Conservation (phyloP, 495 filamentous ascomycete genomes). For the Lineolata rhizophorae region DNA sequence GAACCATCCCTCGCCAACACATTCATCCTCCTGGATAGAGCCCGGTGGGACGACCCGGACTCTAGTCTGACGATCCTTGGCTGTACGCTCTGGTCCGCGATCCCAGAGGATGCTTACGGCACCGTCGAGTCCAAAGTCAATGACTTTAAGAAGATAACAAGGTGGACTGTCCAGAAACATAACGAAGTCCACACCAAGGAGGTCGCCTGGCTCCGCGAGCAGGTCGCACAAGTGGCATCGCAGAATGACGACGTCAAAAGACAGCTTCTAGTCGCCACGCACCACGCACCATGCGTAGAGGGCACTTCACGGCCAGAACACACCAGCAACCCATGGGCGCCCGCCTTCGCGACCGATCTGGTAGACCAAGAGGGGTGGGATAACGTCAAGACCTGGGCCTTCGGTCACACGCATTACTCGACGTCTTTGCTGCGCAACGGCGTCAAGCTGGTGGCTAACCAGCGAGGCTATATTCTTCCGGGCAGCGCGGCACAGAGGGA, state of each 20-base stretch:
- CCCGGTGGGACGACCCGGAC: conserved; percentile 19
- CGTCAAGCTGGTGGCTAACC: conserved; percentile 27
- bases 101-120: conserved; percentile 18
- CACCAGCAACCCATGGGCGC: conserved; percentile 19
- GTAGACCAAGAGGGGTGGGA: conserved; percentile 10
- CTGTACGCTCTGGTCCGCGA: conserved; percentile 32
- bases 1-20: conserved; percentile 23
- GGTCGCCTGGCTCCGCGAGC: conserved; percentile 21
- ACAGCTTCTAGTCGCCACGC: conserved; percentile 28
- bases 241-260: conserved; percentile 8
- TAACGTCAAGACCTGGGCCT: conserved; percentile 25
- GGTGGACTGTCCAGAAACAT: conserved; percentile 26
- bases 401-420: conserved; percentile 31
- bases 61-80: conserved; percentile 27
- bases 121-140: conserved; percentile 22
- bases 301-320: conserved; percentile 24
- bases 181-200: conserved; percentile 30
- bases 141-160: conserved; percentile 28
- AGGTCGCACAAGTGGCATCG: conserved; percentile 16
- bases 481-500: too few species aligned
- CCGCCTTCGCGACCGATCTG: conserved; percentile 31
- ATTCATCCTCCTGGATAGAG: conserved; percentile 25
- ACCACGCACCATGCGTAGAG: conserved; percentile 27
- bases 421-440: conserved; percentile 20
- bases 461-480: conserved; percentile 31